Conservation (phyloP, 345 rosid species). For the Fremontodendron californicum region DNA sequence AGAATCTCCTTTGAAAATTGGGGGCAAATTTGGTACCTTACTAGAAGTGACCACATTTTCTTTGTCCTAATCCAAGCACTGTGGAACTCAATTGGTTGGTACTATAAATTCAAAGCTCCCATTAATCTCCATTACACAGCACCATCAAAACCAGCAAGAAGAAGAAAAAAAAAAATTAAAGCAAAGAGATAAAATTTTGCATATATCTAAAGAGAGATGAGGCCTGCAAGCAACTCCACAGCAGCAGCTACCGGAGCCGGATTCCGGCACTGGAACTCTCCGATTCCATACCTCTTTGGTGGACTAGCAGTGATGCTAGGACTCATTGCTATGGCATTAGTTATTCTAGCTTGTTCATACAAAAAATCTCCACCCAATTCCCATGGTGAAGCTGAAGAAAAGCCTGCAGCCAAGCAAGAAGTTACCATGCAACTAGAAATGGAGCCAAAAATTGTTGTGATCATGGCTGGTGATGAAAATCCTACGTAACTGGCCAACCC, state of each 20-base stretch:
- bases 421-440: constrained; percentile 30
- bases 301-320: constrained; percentile 48
- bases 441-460: constrained; percentile 67
- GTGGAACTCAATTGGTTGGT: background rate
- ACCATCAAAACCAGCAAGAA: background rate
- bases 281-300: constrained; percentile 47
- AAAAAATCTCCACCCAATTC: constrained; percentile 14
- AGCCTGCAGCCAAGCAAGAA: constrained; percentile 11
- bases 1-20: constrained; percentile 32
- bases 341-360: constrained; percentile 47
- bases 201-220: constrained; percentile 26
- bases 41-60: background rate
- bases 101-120: constrained; percentile 23
- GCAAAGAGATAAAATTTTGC: background rate
- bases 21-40: constrained; percentile 32
- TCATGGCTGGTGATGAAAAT: constrained; percentile 60
- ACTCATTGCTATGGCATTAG: constrained; percentile 37
- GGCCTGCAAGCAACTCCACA: constrained; percentile 30
- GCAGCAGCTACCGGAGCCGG: constrained; percentile 6
- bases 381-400: constrained; percentile 17
- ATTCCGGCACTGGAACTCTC: constrained; percentile 36
- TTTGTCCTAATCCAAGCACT: constrained; percentile 24
- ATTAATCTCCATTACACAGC: background rate
- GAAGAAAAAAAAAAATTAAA: background rate
- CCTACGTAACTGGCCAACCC: constrained; percentile 62